Evolutionary conservation across 2,329 filamentous ascomycete species (phyloP), one percentile per base, ranked within the genome.

Genomic region (Eutypella sp.): DNA sequence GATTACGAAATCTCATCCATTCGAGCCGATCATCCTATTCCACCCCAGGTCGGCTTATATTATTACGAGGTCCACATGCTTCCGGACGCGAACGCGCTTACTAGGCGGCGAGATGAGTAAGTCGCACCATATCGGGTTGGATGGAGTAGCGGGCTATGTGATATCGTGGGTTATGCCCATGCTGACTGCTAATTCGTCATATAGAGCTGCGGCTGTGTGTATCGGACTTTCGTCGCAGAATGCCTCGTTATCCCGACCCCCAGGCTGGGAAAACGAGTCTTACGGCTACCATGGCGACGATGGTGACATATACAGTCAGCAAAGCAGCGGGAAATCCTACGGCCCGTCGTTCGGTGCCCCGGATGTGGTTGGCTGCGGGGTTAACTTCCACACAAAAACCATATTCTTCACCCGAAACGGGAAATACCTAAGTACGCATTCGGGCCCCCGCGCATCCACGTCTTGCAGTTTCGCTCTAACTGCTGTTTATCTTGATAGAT

Each of bases 1-100:
- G 80, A 84, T 7, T 73, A 87, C 59, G 93, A 97, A 63, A 88
- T 89, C 16, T 89, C 83, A 29, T 81, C 88, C 11, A 82, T 96
- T 47, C 82, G 93, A 46, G 81, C 91, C 23, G 87, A 99, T 64
- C 76, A 90, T 63, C 80, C 84, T 41, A 96, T 97, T 82, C 90
- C 93, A 4, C 76, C 82, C 29, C 86, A 95, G 60, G 93, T 88
- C 55, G 93, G 93, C 2, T 85, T 99, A 48, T 99, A 96, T 66
- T 99, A 99, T 65, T 99, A 83, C 61, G 93, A 99, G 63, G 75
- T 85, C 20, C 68, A 68, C 15, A 70, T 82, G 40, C 47, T 77
- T 22, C 67, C 70, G 15, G 93, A 99, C 62, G 75, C 85, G 20
- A 68, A 68, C n/a, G 70, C 81, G 41, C 47, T 77, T 22, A 67